Percentiles rank a stretch among this genome's conserved stretches.
Conservation (phyloP, 352 stramenopile species). For the Phytophthora gonapodyides region DNA sequence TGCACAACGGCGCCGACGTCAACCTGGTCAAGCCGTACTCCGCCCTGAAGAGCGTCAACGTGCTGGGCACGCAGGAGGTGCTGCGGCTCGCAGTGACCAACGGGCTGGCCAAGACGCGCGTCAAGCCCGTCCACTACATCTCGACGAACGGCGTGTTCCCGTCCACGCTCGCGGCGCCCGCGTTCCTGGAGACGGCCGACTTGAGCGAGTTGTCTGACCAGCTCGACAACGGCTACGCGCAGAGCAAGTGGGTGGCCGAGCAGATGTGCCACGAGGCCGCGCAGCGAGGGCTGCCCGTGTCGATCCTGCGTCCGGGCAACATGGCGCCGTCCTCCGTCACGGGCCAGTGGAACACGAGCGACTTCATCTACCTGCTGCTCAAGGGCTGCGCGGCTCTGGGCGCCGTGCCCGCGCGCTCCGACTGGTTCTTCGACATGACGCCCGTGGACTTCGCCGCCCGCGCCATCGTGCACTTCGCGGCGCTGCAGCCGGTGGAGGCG, state of each 20-base stretch:
- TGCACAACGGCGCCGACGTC: slow-evolving; percentile 93
- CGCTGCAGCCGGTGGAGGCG: slow-evolving; percentile 50
- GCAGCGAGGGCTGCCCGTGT: slow-evolving; percentile 80
- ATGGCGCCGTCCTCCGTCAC: slow-evolving; percentile 73
- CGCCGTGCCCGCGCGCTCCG: slow-evolving; percentile 57
- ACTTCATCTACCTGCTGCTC: slow-evolving; percentile 92
- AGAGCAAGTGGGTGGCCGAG: slow-evolving; percentile 94
- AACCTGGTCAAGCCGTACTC: slow-evolving; percentile 93
- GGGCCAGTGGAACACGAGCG: slow-evolving; percentile 84
- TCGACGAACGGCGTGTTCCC: slow-evolving; percentile 93
- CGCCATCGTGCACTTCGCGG: slow-evolving; percentile 83
- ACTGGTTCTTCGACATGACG: slow-evolving; percentile 92
- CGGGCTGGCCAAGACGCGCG: slow-evolving; percentile 70
- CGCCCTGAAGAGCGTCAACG: slow-evolving; percentile 86
- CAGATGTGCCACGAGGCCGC: slow-evolving; percentile 83
- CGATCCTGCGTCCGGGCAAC: slow-evolving; percentile 90
- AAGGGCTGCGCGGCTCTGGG: slow-evolving; percentile 72
- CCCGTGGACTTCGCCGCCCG: slow-evolving; percentile 91
- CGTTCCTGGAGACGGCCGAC: slow-evolving; percentile 56
- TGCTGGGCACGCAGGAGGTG: slow-evolving; percentile 90
- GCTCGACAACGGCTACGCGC: slow-evolving; percentile 85
- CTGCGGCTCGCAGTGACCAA: slow-evolving; percentile 87
- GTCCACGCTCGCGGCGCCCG: slow-evolving; percentile 33
- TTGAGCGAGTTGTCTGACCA: slow-evolving; percentile 60
- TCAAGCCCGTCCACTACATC: slow-evolving; percentile 90